Evolutionary conservation across 2,329 filamentous ascomycete species (phyloP).

Genomic region (Apiospora aurea): DNA sequence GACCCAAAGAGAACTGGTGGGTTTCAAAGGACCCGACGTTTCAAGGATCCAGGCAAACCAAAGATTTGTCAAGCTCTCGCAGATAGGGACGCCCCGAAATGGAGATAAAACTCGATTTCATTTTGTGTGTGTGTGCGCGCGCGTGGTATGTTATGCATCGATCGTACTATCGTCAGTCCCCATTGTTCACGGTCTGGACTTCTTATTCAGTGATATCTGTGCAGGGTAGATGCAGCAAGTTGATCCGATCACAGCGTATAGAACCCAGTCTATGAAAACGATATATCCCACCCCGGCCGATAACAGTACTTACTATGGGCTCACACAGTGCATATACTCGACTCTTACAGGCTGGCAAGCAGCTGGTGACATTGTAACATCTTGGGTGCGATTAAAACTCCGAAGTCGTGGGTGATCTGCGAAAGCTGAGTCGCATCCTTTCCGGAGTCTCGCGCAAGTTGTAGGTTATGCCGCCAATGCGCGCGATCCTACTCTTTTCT

Average conservation of each 20-base stretch:
- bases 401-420: background rate
- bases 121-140: background rate
- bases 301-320: background rate
- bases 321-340: background rate
- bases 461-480: constrained; percentile 6
- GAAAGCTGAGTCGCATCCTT: constrained; percentile 2
- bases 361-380: background rate
- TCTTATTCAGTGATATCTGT: background rate
- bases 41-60: constrained; percentile 15
- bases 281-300: background rate
- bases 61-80: constrained; percentile 9
- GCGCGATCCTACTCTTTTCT: background rate
- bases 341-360: background rate
- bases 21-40: constrained; percentile 15
- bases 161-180: background rate
- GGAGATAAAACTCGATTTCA: background rate
- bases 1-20: constrained; percentile 4
- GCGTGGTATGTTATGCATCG: background rate
- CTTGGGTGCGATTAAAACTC: background rate
- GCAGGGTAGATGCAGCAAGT: no score
- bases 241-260: background rate
- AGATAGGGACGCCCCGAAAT: background rate
- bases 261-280: background rate
- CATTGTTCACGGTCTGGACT: background rate
- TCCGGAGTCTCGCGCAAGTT: background rate